A percentile compares a stretch with the other conserved stretches of the same genome.
Conservation (phyloP, 305 asterid genomes). For the Fraxinus sp. region DNA sequence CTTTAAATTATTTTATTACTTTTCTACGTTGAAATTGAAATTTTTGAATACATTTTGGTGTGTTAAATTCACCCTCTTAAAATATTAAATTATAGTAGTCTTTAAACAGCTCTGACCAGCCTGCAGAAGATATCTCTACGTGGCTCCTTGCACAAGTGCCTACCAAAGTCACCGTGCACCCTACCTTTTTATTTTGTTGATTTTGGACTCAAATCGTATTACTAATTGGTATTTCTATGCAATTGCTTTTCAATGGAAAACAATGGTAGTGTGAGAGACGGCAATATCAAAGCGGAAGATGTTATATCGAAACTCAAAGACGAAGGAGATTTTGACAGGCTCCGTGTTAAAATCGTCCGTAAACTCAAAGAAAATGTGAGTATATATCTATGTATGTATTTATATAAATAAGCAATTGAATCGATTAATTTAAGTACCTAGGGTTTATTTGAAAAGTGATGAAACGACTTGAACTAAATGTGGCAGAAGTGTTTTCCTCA, state of each 20-base stretch:
- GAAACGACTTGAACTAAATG: not conserved
- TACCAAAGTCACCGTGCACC: not conserved
- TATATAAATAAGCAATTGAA: not conserved
- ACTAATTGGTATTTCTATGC: not conserved
- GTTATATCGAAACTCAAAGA: constrained; percentile 71
- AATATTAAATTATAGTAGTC: no score
- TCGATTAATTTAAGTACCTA: not conserved
- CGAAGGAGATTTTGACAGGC: constrained; percentile 80
- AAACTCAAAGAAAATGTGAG: constrained; percentile 72
- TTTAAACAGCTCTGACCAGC: not conserved
- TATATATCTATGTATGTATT: not conserved
- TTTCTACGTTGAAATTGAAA: no score
- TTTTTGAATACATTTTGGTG: no score
- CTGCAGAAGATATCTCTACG: no score
- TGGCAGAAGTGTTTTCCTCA: not conserved
- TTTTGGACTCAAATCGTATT: not conserved
- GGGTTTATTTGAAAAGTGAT: not conserved
- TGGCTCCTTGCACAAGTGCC: not conserved
- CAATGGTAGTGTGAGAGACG: constrained; percentile 28
- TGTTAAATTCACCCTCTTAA: no score
- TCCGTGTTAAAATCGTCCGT: constrained; percentile 72
- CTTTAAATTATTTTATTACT: no score
- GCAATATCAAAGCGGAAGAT: constrained; percentile 50
- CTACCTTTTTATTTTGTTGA: not conserved
- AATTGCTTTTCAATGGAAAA: constrained; percentile 35